Evolutionary conservation across 441 rosid genomes (phyloP), one percentile per base, ranked within the genome.

Genomic region (Adansonia grandidieri): DNA sequence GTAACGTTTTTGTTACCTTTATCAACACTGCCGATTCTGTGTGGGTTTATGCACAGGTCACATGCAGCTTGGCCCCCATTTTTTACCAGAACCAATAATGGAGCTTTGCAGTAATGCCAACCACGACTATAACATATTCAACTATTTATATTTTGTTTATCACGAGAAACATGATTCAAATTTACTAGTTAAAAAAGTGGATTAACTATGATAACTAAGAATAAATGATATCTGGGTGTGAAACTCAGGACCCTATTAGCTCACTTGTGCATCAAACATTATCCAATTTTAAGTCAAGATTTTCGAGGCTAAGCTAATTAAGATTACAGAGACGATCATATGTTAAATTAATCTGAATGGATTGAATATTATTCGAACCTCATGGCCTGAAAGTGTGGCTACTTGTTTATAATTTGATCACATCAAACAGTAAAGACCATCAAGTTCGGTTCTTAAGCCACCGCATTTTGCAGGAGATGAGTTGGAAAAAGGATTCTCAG

Each of bases 231-330:
- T 32, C 37, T 32, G 37, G 37, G 65, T 22, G 40, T 60, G 65
- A 24, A 37, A 61, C 10, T 37, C 6, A 60, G 4, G 6, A 5
- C 0, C 44, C 63, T 4, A 32, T 32, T 40, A 40, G 11, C 64
- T 60, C 64, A 20, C 64, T 61, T 61, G 15, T 40, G 67, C 67
- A 63, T 11, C 67, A 63, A 28, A 1, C 44, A 63, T 63, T 63
- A 32, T 13, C 45, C 2, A n/a, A 22, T 15, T 61, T 4, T 32
- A 62, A 28, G 19, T 62, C 7, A n/a, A 62, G 67, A 62, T 28
- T 8, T 11, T 62, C 17, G 45, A 63, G 44, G 44, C 6, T 28
- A 63, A 19, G 28, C 22, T 40, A 40, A 32, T 32, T 32, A 32
- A 32, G 37, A 32, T 32, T 32, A 32, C 37, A 2, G 37, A 32